Base-by-base conservation (phyloP, 2,329 filamentous ascomycete genomes). In the Tympanopsis confertula region DNA sequence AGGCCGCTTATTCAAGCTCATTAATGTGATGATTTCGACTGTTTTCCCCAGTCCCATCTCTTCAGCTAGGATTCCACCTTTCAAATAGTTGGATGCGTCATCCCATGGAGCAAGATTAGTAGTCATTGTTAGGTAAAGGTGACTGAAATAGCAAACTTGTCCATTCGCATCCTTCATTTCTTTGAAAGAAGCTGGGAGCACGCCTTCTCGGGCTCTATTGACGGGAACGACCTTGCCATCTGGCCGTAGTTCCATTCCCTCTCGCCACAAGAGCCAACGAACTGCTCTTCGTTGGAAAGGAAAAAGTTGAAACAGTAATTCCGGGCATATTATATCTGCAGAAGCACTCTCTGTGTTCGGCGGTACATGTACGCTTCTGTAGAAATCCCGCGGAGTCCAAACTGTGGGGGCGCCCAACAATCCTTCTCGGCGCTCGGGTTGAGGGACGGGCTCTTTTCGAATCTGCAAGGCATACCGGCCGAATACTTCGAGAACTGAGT, bases 1-100 rank as follows among this genome's bases (percentile, higher is more conserved):
- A 4, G 32, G 15, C 1, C 44, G 38, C 13, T 35, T 32, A 50
- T 89, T 75, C 18, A 82, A 61, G 5, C 74, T 62, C n/a, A 87
- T 72, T 10, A 89, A 62, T 3, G 78, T 70, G 33, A 87, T 74
- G 2, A 85, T 65, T 57, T 89, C 85, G 3, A 88, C 65, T 0
- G 84, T 89, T 54, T 89, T 89, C 2, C 84, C 84, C 1, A 89
- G 62, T 0, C 84, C 84, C 84, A 89, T 89, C 54, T 89, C 84
- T 50, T 89, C 84, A 0, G 82, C 77, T 4, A 89, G 60, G 35
- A 86, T 78, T 1, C 82, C 82, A 12, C 76, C 74, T 35, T 57
- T 66, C 10, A 74, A 41, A 1, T 47, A 44, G n/a, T 53, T 50
- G 37, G 71, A 58, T 17, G 54, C 41, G 33, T 59, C 51, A 22